Evolutionary conservation across 2,329 filamentous ascomycete genomes (phyloP), one percentile per base, ranked within the genome.

Genomic region (Ustilaginoidea virens): DNA sequence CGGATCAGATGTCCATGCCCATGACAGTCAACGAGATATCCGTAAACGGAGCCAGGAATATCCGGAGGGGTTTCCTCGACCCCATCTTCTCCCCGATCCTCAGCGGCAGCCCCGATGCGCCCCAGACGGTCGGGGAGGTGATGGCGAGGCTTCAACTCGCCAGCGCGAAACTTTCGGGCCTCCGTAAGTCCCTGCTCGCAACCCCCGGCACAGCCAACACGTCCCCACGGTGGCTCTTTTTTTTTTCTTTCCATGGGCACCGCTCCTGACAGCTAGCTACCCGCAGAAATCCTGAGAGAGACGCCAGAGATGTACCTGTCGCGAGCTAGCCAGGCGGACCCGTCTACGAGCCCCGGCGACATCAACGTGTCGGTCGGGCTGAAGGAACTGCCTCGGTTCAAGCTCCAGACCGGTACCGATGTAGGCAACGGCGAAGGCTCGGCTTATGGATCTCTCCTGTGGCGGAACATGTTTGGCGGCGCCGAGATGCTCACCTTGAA

Each of bases 341-440:
- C 80, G 1, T 70, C 74, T 5, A 71, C 75, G 7, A 74, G 74
- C 2, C 72, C 77, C 2, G 83, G 74, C 31, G 83, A 92, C 48
- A 54, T 94, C 30, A 82, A 92, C 47, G 52, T 96, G 40, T 79
- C 87, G 39, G 69, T 94, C 30, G 80, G 77, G 43, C 66, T 94
- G 32, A 73, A 72, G 30, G 87, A 98, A 55, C 75, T 81, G 39
- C 78, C 81, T 18, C 75, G 80, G 22, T 72, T 96, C 46, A 74
- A 85, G 34, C 69, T 96, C 45, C 92, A 92, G 60, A 93, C 86
- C 0, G 90, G 90, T 34, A 96, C 90, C 7, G 87, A 96, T 48
- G 67, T 93, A 25, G 90, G 90, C 37, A 92, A 92, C 47, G 75
- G 82, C 14, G 90, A 98, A 54, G 90, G 87, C 20, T 92, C 86